Base-by-base conservation (phyloP, 139 green algal species). In the Micractinium sp. region DNA sequence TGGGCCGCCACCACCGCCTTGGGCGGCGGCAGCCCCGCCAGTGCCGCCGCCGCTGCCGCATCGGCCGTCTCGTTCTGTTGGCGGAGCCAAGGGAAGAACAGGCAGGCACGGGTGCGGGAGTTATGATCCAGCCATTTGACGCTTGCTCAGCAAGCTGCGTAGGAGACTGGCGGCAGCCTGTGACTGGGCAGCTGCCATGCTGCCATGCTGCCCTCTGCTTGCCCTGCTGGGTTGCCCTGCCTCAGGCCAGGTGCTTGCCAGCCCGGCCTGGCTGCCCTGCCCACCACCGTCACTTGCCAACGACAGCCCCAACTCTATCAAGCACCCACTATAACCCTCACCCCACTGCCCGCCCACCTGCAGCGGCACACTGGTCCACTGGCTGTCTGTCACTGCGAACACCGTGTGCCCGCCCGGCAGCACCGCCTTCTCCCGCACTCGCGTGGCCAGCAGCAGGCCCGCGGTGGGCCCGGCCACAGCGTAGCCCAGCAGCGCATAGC, bases 341-440 rank as follows among this genome's bases (percentile, higher is more conserved):
- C 74, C 38, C 36, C 2, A 19, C 31, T 16, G 47, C 82, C 82
- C 33, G 16, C 88, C 41, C 63, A 98, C 94, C 90, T 96, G 91
- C 60, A 98, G 90, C 31, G 95, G 94, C 15, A 99, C 92, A 19
- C 93, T 92, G 66, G 96, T 75, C 97, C 97, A 99, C 23, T 93
- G 90, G 79, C 90, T 94, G 66, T 97, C 95, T 15, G 93, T 93
- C 4, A 99, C 94, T 0, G 94, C 95, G 78, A 96, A 95, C 38
- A 99, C 93, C 38, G 94, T 87, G 89, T 99, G 97, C 19, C 96
- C 96, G 18, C 98, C 97, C 13, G 97, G 97, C 33, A 99, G 93
- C 25, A 88, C 89, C 7, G 94, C 95, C 1, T 96, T 96, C 18
- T 95, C 81, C 1, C 93, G 91, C 29, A 95, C 85, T 36, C 93